A percentile compares a stretch with the other conserved stretches of the same genome.
Conservation (phyloP, 306 rosid genomes). For the Macrotyloma uniflorum region DNA sequence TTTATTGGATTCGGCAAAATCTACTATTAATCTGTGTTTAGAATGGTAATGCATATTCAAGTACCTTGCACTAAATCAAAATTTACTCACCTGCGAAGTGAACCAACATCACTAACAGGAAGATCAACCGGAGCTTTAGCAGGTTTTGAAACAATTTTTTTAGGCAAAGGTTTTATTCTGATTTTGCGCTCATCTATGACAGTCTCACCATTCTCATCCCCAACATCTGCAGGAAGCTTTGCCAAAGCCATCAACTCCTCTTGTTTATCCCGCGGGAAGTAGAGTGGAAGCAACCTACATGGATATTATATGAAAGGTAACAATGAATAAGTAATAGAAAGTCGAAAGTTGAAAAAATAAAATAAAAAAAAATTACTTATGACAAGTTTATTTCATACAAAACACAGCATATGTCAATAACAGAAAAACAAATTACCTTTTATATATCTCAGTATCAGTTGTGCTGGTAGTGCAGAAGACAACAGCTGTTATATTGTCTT, state of each 20-base stretch:
- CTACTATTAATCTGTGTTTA: constrained; percentile 20
- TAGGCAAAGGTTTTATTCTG: constrained; percentile 93
- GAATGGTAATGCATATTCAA: constrained; percentile 10
- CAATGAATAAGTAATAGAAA: constrained; percentile 23
- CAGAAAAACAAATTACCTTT: constrained; percentile 60
- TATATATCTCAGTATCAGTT: constrained; percentile 89
- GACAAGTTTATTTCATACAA: constrained; percentile 31
- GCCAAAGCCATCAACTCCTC: constrained; percentile 89
- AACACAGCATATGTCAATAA: constrained; percentile 17
- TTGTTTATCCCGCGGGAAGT: constrained; percentile 94
- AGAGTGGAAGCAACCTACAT: constrained; percentile 90
- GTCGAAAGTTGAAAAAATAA: constrained; percentile 21
- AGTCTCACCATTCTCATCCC: constrained; percentile 99
- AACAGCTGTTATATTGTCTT: constrained; percentile 78
- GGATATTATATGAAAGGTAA: constrained; percentile 27
- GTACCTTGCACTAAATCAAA: constrained; percentile 8
- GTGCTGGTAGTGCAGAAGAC: constrained; percentile 89
- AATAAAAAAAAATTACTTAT: background rate
- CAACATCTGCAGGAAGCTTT: constrained; percentile 98
- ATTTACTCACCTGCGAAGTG: constrained; percentile 67
- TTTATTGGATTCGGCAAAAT: constrained; percentile 16
- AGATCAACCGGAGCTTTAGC: constrained; percentile 62
- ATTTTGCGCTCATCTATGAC: constrained; percentile 93
- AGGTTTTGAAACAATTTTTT: constrained; percentile 57
- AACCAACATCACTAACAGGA: constrained; percentile 79